Base-by-base conservation (phyloP, 768 basidiomycete species). In the Leccinum subtestaceum region DNA sequence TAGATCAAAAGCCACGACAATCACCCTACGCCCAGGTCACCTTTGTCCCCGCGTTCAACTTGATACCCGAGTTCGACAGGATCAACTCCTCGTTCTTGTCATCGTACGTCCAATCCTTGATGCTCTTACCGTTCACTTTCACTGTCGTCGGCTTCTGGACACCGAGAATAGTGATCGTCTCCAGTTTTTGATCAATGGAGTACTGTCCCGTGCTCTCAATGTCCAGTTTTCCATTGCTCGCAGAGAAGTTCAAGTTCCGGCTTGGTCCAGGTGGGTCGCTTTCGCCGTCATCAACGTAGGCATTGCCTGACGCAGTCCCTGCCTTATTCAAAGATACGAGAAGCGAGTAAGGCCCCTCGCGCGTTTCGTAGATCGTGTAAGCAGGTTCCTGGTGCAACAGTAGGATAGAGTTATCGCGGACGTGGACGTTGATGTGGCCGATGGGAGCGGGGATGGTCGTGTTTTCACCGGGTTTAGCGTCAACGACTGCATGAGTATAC, bases 401-500 rank as follows among this genome's bases (percentile, higher is more conserved):
- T 11, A 92, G 69, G 31, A 84, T 84, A 17, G 86, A 78, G 25
- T 85, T 84, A 57, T 85, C 84, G n/a, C 89, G 83, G 58, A 92
- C 71, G 67, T 91, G 88, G 25, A 91, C 85, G 59, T 86, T 86
- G 72, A 92, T 91, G 66, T 89, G 85, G 17, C 85, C 80, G 2
- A 92, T 81, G 4, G 89, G 88, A 3, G 87, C 87, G n/a, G 74
- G 66, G 50, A 91, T 76, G 5, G 82, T 83, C 0, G 78, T 80
- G 56, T 77, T 76, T 31, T 65, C 70, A 34, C 80, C 79, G 2
- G 72, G 38, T 1, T 72, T 69, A 17, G 77, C 71, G 21, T 85
- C 72, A 21, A 85, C 78, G 45, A 75, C 76, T 12, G 81, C 78
- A 63, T 88, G 85, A 1, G 84, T 87, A 71, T 84, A 89, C 86